Base-by-base conservation (phyloP, 2,329 filamentous ascomycete species). In the Ophiostoma himal-ulmi region DNA sequence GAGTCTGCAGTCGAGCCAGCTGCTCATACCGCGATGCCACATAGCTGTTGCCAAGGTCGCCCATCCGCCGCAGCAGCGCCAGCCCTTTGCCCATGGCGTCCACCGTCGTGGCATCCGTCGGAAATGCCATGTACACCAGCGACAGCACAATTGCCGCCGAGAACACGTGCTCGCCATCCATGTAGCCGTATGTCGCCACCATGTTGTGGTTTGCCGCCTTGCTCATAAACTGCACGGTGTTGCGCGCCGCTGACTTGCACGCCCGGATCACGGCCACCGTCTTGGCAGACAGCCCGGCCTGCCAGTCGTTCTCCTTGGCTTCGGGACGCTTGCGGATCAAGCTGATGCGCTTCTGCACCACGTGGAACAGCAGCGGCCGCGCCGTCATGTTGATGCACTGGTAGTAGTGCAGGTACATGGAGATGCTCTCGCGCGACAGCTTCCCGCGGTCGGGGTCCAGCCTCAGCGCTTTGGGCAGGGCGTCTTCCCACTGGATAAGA, bases 371-470 rank as follows among this genome's bases (percentile, higher is more conserved):
- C 34, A 86, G 76, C 0, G 85, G 85, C 5, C 85, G 78, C 0
- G 81, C 83, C 0, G 84, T 85, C 84, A 87, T 86, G 73, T 86
- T 85, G 74, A 86, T 82, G 74, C 85, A 86, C 62, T 85, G 84
- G 72, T 85, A 85, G 73, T 86, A 86, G 73, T 87, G 84, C 30
- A 85, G 76, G 69, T 84, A 82, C 3, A 82, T 83, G 1, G 83
- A 84, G 5, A 75, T 73, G 67, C 72, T 73, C 64, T 75, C 74
- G n/a, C 74, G 71, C 8, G 74, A 74, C 7, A 73, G 80, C 70
- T 80, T 79, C 3, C 77, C 78, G 3, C 77, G 79, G 1, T 77
- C 78, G 20, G 83, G 83, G 73, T 85, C 81, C 65, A 86, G 82
- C 2, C 82, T 81, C 14, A 87, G 76, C 11, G 79, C 76, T 34